Percentiles rank a stretch among this genome's conserved stretches.
phyloP scores from a whole-genome alignment of 805 yeast species.

The Pichia cephalocereana region DNA sequence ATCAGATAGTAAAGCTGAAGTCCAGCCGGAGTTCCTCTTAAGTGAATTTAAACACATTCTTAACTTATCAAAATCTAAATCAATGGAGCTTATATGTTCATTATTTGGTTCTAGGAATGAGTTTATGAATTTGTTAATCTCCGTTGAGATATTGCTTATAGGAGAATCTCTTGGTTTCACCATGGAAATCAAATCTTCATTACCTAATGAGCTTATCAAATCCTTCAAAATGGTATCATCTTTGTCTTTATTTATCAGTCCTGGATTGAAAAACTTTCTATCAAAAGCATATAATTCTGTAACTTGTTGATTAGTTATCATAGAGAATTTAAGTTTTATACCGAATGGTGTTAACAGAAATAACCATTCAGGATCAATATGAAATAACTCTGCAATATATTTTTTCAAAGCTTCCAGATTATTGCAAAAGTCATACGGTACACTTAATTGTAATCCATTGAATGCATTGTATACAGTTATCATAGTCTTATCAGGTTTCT shows the following conservation, averaged over 20 bases:
- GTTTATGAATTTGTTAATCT: neutral
- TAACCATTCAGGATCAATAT: slow-evolving; percentile 31
- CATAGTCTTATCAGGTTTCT: slow-evolving; percentile 9
- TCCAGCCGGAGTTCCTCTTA: slow-evolving; percentile 31
- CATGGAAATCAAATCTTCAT: slow-evolving; percentile 21
- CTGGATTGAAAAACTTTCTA: slow-evolving; percentile 40
- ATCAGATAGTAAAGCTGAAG: slow-evolving; percentile 28
- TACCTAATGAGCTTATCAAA: slow-evolving; percentile 17
- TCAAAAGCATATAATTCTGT: slow-evolving; percentile 56
- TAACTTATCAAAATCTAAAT: slow-evolving; percentile 28
- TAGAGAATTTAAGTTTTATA: slow-evolving; percentile 44
- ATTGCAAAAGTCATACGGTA: slow-evolving; percentile 31
- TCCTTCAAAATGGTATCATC: slow-evolving; percentile 12
- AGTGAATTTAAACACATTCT: slow-evolving; percentile 29
- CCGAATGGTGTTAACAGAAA: slow-evolving; percentile 61
- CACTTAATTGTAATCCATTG: slow-evolving; percentile 31
- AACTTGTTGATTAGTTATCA: slow-evolving; percentile 37
- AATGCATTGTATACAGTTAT: slow-evolving; percentile 32
- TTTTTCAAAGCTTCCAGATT: slow-evolving; percentile 34
- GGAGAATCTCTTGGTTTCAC: slow-evolving; percentile 29
- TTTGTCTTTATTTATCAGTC: slow-evolving; percentile 12
- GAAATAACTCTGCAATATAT: slow-evolving; percentile 32
- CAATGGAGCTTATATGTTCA: slow-evolving; percentile 18
- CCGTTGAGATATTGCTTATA: neutral
- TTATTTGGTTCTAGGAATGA: slow-evolving; percentile 7